Percentiles rank a stretch among this genome's conserved stretches.
phyloP scores from a whole-genome alignment of 768 basidiomycete genomes.

The Royoungia palumana region DNA sequence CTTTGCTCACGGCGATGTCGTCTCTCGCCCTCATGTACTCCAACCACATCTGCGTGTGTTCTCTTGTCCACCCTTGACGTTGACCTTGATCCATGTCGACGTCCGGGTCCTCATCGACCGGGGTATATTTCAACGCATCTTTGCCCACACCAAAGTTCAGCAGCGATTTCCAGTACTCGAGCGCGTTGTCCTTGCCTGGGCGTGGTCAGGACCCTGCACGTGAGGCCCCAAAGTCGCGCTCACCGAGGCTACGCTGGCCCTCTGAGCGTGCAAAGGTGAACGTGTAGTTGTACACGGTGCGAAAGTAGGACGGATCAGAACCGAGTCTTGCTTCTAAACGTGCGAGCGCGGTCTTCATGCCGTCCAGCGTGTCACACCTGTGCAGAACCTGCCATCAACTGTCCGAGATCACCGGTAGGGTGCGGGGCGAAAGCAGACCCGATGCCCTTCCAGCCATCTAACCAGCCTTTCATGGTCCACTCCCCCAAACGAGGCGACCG shows the following conservation, averaged over 20 bases:
- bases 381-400: neutral
- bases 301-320: conserved; percentile 68
- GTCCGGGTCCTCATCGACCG: conserved; percentile 42
- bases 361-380: conserved; percentile 63
- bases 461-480: conserved; percentile 71
- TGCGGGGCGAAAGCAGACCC: conserved; percentile 44
- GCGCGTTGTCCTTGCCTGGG: conserved; percentile 65
- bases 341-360: conserved; percentile 56
- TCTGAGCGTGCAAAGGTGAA: conserved; percentile 76
- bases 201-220: neutral
- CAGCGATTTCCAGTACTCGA: conserved; percentile 76
- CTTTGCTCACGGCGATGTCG: conserved; percentile 78
- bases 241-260: conserved; percentile 79
- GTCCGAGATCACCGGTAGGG: conserved; percentile 2
- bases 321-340: conserved; percentile 57
- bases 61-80: conserved; percentile 57
- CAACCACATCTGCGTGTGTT: conserved; percentile 72
- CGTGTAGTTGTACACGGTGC: conserved; percentile 72
- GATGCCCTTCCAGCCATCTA: conserved; percentile 74
- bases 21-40: conserved; percentile 66
- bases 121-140: conserved; percentile 54
- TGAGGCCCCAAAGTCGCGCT: conserved; percentile 22
- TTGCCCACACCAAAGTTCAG: conserved; percentile 67
- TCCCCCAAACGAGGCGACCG: conserved; percentile 70
- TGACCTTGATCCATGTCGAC: conserved; percentile 38